These are phyloP conservation scores for Sugiyamaella sp. DNA, from an alignment of 1,139 yeast genomes.

Conservation along the genomic window DNA sequence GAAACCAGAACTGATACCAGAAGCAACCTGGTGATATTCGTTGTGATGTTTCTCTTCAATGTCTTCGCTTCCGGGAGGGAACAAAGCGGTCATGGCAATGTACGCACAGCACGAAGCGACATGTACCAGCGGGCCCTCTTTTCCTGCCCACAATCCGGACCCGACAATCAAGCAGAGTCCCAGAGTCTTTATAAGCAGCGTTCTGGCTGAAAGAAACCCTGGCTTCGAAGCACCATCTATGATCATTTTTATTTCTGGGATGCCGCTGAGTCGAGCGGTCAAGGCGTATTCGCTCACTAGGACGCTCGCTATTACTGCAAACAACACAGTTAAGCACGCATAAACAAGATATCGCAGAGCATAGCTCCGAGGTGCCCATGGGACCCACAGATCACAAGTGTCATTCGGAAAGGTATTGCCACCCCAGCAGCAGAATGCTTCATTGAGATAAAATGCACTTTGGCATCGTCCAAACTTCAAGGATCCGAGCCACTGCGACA, in stretches of 20 bases:
- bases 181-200: constrained; percentile 53
- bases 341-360: constrained; percentile 45
- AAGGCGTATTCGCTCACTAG: constrained; percentile 47
- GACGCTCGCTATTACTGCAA: constrained; percentile 43
- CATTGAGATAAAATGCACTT: constrained; percentile 43
- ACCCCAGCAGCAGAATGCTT: constrained; percentile 46
- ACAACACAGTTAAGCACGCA: constrained; percentile 41
- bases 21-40: background rate
- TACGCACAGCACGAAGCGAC: constrained; percentile 71
- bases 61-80: constrained; percentile 10
- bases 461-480: constrained; percentile 55
- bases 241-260: constrained; percentile 66
- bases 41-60: background rate
- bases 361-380: constrained; percentile 46
- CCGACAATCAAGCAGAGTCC: constrained; percentile 70
- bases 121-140: constrained; percentile 93
- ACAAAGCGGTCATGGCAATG: constrained; percentile 41
- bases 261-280: constrained; percentile 63
- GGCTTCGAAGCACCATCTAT: constrained; percentile 61
- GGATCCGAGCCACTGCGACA: constrained; percentile 66
- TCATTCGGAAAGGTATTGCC: constrained; percentile 33
- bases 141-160: constrained; percentile 87
- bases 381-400: constrained; percentile 46
- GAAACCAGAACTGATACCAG: background rate
- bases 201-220: constrained; percentile 51